Evolutionary conservation across 2,329 filamentous ascomycete species (phyloP).

Genomic region (Davidsoniella neocaledoniae): DNA sequence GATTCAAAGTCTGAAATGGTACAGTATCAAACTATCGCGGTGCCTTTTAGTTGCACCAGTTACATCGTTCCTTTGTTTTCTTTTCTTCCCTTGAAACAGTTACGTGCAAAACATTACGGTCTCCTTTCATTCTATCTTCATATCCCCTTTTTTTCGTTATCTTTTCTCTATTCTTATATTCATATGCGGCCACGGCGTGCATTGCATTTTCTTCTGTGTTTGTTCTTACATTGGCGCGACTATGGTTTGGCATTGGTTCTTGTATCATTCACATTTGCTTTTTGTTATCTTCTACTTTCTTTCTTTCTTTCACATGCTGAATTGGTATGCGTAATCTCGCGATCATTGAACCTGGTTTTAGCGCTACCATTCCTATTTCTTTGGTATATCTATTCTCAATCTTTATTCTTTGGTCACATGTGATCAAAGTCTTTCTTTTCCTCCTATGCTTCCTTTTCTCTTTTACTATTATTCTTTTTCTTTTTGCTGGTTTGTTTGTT

Average conservation of each 20-base stretch:
- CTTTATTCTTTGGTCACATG: neutral
- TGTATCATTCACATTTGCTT: constrained; percentile 17
- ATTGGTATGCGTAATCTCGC: neutral
- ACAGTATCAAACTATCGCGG: neutral
- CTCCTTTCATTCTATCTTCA: neutral
- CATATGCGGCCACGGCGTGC: no score
- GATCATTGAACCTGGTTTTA: constrained; percentile 3
- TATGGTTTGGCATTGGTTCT: constrained; percentile 4
- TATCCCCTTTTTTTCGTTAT: constrained; percentile 4
- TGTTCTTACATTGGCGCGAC: constrained; percentile 2
- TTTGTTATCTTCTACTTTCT: neutral
- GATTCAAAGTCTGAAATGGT: no score
- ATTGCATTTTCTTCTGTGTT: constrained; percentile 2
- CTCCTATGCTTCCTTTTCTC: constrained; percentile 12
- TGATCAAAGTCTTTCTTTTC: constrained; percentile 1
- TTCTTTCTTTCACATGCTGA: neutral
- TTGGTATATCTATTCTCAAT: constrained; percentile 2
- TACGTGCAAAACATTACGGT: neutral
- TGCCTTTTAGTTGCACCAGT: neutral
- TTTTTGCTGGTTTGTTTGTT: constrained; percentile 12
- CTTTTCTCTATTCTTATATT: neutral
- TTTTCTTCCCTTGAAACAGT: neutral
- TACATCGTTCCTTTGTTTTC: neutral
- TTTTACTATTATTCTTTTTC: neutral
- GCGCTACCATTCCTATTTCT: constrained; percentile 1